Evolutionary conservation across 2,329 filamentous ascomycete species (phyloP), one percentile per base, ranked within the genome.

Genomic region (Nannizzia gypsea): DNA sequence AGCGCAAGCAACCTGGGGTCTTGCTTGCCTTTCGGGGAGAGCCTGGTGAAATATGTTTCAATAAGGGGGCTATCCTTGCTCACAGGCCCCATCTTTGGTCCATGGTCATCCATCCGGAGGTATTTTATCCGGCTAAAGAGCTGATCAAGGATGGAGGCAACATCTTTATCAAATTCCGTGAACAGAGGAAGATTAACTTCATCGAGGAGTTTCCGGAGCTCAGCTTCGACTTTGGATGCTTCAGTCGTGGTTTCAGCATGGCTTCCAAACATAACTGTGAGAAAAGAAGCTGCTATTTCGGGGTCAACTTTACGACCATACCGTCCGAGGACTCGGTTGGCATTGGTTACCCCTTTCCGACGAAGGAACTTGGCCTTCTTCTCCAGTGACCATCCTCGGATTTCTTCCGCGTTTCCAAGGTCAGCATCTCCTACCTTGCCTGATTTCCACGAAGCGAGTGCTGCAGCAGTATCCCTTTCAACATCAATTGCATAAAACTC

Each of bases 91-190:
- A 89, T 77, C 71, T 89, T 92, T 2, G 93, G 93, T 0, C 93
- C 93, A 70, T 97, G 82, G 0, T 90, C 87, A 64, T 97, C 93
- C n/a, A 99, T 75, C 42, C 93, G 87, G 63, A 92, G 83, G 75
- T 99, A 99, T 73, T 96, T 96, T 76, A 91, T 89, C 63, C 95
- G 86, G 71, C 96, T 95, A 78, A 87, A 95, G 26, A 97, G 77
- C 73, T 99, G 92, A 63, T 96, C 86, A 60, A 96, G 80, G 65
- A 96, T 93, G 64, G 88, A 88, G 26, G 83, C 83, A 9, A 88
- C 79, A 70, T 99, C 93, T 20, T 76, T 77, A 69, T 99, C 90
- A 71, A 95, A 99, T 73, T 99, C 93, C 64, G 86, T 82, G 76
- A 99, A 99, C 68, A 92, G 88, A 1, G 87, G 83, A 36, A 96